Percentiles rank a stretch among this genome's conserved stretches.
These are phyloP conservation scores for Mallotus japonicus DNA, from an alignment of 441 rosid species.

Conservation along the genomic window DNA sequence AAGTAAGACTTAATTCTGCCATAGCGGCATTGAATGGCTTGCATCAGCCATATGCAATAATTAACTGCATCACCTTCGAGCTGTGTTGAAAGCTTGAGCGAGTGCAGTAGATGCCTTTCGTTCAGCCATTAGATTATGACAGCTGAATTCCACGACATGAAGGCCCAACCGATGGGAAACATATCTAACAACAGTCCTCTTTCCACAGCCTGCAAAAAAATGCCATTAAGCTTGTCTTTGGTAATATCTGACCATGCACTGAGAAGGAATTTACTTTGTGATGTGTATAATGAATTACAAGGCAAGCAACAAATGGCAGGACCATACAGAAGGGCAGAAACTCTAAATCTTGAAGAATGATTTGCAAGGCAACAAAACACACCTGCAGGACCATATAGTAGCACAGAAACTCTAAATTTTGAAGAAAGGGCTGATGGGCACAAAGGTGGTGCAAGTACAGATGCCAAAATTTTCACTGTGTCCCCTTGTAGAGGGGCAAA, in stretches of 20 bases:
- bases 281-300: conserved; percentile 13
- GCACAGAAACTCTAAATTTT: conserved; percentile 85
- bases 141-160: conserved; percentile 92
- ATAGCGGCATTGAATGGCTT: conserved; percentile 12
- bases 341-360: conserved; percentile 52
- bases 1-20: conserved; percentile 4
- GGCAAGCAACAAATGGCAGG: conserved; percentile 46
- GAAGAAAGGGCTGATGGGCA: conserved; percentile 80
- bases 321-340: conserved; percentile 80
- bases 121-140: conserved; percentile 75
- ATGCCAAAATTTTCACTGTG: conserved; percentile 62
- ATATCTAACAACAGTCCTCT: conserved; percentile 80
- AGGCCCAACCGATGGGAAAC: conserved; percentile 75
- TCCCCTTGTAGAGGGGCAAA: conserved; percentile 64
- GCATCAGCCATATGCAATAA: conserved; percentile 19
- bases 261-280: conserved; percentile 1
- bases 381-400: conserved; percentile 79
- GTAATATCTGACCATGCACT: conserved; percentile 3
- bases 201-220: conserved; percentile 74
- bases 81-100: conserved; percentile 77
- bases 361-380: conserved; percentile 20
- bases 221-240: conserved; percentile 13
- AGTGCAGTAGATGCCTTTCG: conserved; percentile 70
- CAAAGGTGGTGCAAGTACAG: conserved; percentile 74
- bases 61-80: conserved; percentile 68